Base-by-base conservation (phyloP, 2,329 filamentous ascomycete genomes). In the Ascochyta rabiei region DNA sequence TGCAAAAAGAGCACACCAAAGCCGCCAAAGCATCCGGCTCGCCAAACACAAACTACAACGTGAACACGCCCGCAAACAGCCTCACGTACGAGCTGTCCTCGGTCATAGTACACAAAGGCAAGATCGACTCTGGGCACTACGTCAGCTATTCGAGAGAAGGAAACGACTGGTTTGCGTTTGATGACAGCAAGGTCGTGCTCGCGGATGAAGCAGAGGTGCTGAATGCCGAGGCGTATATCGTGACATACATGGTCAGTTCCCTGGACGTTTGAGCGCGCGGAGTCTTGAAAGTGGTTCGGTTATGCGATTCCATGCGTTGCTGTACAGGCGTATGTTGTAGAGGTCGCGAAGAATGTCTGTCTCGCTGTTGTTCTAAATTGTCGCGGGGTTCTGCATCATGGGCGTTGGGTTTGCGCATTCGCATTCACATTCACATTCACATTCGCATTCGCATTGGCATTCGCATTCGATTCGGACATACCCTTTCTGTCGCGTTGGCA, bases 81-180 rank as follows among this genome's bases (percentile, higher is more conserved):
- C 92, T 89, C 68, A 86, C 89, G 5, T 98, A 97, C 73, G 91
- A 96, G 63, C 83, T 98, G 1, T 84, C 93, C 16, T 92, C 90
- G 59, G 93, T 96, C 2, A 89, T 98, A 19, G 93, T 96, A 34
- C 93, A 98, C 70, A 90, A 96, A 56, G 93, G 93, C 46, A 91
- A 93, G 74, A 89, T 97, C 53, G 92, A 97, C 67, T 92, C 91
- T 1, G 93, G 93, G 15, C 92, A 97, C 71, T 97, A 96, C 69
- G 87, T 93, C 52, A 90, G 89, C n/a, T 97, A 96, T 73, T 92
- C 90, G 56, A 82, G 91, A 41, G 89, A 93, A 55, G 89, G 88
- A 4, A 89, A 90, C 50, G 71, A 96, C 83, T 98, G 93, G 93
- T 96, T 96, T 74, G 86, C 90, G 50, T 97, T 97, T 76, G 96